Conservation (phyloP, 805 yeast genomes). For the Hanseniaspora hatyaiensis region DNA sequence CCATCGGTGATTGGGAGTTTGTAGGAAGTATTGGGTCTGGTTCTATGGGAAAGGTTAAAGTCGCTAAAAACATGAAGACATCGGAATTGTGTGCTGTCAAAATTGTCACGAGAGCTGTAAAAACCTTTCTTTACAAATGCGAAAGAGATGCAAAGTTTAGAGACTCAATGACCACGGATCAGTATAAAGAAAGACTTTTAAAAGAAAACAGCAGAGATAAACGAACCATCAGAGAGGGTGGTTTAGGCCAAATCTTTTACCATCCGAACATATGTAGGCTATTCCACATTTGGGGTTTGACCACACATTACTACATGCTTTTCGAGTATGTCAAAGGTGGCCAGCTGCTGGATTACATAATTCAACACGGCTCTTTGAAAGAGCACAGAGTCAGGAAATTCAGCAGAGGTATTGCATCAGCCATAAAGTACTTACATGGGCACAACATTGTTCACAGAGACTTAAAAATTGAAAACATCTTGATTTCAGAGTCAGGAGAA, state of each 20-base stretch:
- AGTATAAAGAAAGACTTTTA: conserved; percentile 57
- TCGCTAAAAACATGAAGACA: conserved; percentile 76
- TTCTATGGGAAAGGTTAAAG: conserved; percentile 96
- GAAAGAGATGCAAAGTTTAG: conserved; percentile 55
- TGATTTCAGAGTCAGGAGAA: conserved; percentile 88
- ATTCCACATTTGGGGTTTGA: conserved; percentile 91
- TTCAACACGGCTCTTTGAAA: conserved; percentile 86
- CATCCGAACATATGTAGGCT: conserved; percentile 88
- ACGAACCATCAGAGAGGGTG: conserved; percentile 90
- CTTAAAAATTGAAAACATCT: conserved; percentile 87
- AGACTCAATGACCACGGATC: conserved; percentile 44
- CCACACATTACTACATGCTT: conserved; percentile 90
- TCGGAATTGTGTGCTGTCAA: conserved; percentile 82
- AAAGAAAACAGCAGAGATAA: conserved; percentile 82
- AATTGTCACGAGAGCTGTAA: conserved; percentile 82
- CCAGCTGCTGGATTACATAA: conserved; percentile 92
- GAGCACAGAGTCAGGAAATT: conserved; percentile 91
- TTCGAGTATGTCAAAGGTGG: conserved; percentile 97
- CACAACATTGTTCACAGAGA: conserved; percentile 96
- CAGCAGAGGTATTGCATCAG: conserved; percentile 88
- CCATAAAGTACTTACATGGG: conserved; percentile 84
- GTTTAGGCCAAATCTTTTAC: conserved; percentile 74
- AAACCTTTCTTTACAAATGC: conserved; percentile 60
- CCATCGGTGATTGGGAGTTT: conserved; percentile 96
- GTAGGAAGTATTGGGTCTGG: conserved; percentile 95